Conservation (phyloP, 2,329 filamentous ascomycete genomes). For the Trichoderma sp. region DNA sequence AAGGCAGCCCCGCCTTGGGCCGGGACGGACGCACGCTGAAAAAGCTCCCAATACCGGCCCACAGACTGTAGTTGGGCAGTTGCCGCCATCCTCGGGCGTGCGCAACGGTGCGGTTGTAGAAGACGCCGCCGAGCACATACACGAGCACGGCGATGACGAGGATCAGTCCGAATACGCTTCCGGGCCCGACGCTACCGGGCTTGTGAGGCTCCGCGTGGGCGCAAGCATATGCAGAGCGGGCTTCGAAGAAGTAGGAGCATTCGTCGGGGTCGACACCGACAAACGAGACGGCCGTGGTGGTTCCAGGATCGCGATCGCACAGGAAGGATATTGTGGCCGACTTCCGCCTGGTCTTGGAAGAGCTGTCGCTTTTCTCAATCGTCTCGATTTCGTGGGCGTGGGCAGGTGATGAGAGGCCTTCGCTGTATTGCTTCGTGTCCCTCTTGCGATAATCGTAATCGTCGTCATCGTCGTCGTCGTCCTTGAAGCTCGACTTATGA, state of each 20-base stretch:
- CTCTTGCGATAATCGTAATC: slow-evolving; percentile 21
- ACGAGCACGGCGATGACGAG: slow-evolving; percentile 74
- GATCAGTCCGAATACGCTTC: slow-evolving; percentile 87
- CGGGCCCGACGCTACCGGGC: slow-evolving; percentile 68
- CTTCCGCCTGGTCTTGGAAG: slow-evolving; percentile 54
- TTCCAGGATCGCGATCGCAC: slow-evolving; percentile 80
- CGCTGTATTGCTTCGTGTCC: not conserved
- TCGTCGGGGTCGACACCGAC: slow-evolving; percentile 82
- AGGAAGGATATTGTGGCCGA: slow-evolving; percentile 90
- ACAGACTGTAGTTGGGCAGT: slow-evolving; percentile 89
- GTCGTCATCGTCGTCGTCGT: slow-evolving; percentile 31
- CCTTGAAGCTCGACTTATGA: slow-evolving; percentile 38
- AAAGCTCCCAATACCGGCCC: slow-evolving; percentile 85
- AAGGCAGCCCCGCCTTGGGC: slow-evolving; percentile 37
- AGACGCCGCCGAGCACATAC: slow-evolving; percentile 88
- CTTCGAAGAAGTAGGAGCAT: slow-evolving; percentile 95
- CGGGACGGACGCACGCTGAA: slow-evolving; percentile 60
- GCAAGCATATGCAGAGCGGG: slow-evolving; percentile 82
- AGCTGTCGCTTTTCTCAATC: slow-evolving; percentile 37
- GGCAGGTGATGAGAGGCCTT: slow-evolving; percentile 1
- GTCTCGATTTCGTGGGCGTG: slow-evolving; percentile 29
- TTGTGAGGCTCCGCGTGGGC: slow-evolving; percentile 67
- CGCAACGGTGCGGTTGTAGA: slow-evolving; percentile 92
- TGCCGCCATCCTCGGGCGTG: slow-evolving; percentile 95
- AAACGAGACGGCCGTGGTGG: slow-evolving; percentile 74